Conservation (phyloP, 352 stramenopile species). For the Globisporangium acanthophoron region DNA sequence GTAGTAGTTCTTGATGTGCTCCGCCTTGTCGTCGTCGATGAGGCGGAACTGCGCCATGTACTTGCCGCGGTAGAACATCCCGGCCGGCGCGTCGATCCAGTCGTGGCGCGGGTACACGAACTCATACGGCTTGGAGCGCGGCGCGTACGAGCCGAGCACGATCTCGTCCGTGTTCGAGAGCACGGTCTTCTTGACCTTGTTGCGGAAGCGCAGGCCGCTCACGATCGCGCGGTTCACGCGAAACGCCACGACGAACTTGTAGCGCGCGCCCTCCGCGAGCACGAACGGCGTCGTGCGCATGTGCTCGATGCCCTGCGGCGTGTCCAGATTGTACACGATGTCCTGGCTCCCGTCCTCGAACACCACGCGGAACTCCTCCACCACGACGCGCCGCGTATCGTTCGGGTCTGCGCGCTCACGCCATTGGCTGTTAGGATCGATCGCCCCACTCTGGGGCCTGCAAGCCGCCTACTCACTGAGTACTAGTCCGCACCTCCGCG, state of each 20-base stretch:
- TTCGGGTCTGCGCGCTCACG: conserved; percentile 26
- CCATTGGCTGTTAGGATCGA: neutral
- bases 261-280: conserved; percentile 70
- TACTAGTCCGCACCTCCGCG: conserved; percentile 41
- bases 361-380: conserved; percentile 83
- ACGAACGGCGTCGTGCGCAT: conserved; percentile 70
- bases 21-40: conserved; percentile 55
- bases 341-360: conserved; percentile 67
- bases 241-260: conserved; percentile 84
- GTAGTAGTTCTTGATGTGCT: conserved; percentile 74
- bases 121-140: conserved; percentile 61
- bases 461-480: too few species aligned
- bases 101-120: conserved; percentile 78
- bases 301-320: conserved; percentile 52
- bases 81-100: conserved; percentile 79
- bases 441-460: too few species aligned
- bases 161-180: conserved; percentile 72
- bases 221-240: conserved; percentile 84
- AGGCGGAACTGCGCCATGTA: conserved; percentile 81
- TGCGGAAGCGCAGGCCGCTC: conserved; percentile 77
- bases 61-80: conserved; percentile 84
- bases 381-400: conserved; percentile 66
- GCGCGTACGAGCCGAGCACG: conserved; percentile 81
- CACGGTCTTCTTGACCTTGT: conserved; percentile 85
- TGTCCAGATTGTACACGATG: conserved; percentile 74